Percentiles rank a stretch among this genome's conserved stretches.
These are phyloP conservation scores for Trifolium fragiferum DNA, from an alignment of 306 rosid species.

Conservation along the genomic window DNA sequence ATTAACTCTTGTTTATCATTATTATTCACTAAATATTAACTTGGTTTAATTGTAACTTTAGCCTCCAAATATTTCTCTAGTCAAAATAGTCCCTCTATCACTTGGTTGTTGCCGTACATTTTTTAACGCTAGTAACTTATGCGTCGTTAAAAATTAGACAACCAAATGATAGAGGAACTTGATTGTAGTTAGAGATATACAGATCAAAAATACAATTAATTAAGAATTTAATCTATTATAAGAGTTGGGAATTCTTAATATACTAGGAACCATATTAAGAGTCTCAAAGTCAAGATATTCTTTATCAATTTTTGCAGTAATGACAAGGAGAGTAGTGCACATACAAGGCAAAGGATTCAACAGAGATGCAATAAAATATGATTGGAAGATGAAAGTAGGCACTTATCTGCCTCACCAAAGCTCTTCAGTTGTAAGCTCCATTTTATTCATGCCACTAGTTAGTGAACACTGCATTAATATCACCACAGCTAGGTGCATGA, in stretches of 20 bases:
- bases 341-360: slow-evolving; percentile 47
- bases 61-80: not conserved
- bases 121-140: not conserved
- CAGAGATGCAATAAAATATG: slow-evolving; percentile 61
- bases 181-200: not conserved
- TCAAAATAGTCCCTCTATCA: not conserved
- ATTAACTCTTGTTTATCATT: not conserved
- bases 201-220: no score
- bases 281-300: no score
- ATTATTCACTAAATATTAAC: not conserved
- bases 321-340: slow-evolving; percentile 54
- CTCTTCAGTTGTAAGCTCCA: slow-evolving; percentile 66
- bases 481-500: slow-evolving; percentile 72
- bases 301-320: slow-evolving; percentile 49
- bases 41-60: not conserved
- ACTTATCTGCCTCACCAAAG: slow-evolving; percentile 58
- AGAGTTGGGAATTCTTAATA: no score
- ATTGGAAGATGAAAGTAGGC: slow-evolving; percentile 67
- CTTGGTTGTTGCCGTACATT: not conserved
- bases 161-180: not conserved
- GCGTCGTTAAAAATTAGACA: not conserved
- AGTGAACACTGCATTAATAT: slow-evolving; percentile 56
- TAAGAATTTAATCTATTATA: no score
- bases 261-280: no score
- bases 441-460: slow-evolving; percentile 60